Conservation (phyloP, 495 filamentous ascomycete genomes). For the Apiosordaria backusii region DNA sequence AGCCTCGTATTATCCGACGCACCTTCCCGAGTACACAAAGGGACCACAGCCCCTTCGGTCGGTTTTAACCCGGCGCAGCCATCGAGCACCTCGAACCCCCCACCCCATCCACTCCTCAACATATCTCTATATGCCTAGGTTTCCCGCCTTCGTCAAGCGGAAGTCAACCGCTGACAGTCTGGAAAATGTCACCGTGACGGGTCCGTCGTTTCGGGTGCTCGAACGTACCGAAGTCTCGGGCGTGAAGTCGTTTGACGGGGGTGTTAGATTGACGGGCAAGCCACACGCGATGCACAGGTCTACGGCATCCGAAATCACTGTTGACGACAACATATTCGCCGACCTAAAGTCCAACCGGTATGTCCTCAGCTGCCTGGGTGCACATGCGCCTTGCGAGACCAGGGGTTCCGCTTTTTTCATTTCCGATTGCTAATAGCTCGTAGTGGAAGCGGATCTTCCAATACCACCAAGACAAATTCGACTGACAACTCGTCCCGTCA, state of each 20-base stretch:
- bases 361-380: slow-evolving; percentile 18
- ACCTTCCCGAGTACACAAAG: slow-evolving; percentile 2
- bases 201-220: slow-evolving; percentile 48
- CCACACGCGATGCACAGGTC: slow-evolving; percentile 29
- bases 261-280: slow-evolving; percentile 30
- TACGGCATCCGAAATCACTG: slow-evolving; percentile 34
- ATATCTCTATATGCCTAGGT: slow-evolving; percentile 49
- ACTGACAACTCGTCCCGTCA: slow-evolving; percentile 65
- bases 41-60: background rate
- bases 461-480: slow-evolving; percentile 58
- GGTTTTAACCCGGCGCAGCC: background rate
- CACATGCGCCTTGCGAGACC: background rate
- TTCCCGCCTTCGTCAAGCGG: slow-evolving; percentile 49
- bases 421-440: slow-evolving; percentile 22
- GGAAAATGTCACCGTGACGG: slow-evolving; percentile 43
- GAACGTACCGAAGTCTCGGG: slow-evolving; percentile 40
- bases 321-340: slow-evolving; percentile 56
- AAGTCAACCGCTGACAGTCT: slow-evolving; percentile 49
- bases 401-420: background rate
- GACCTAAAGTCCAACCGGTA: slow-evolving; percentile 54
- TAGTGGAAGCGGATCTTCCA: slow-evolving; percentile 63
- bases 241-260: slow-evolving; percentile 44
- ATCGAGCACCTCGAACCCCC: background rate
- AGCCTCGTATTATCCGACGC: slow-evolving; percentile 11
- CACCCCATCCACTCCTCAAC: background rate